Evolutionary conservation across 2,329 filamentous ascomycete species (phyloP).

Genomic region (Aspergillus ochraceoroseus): DNA sequence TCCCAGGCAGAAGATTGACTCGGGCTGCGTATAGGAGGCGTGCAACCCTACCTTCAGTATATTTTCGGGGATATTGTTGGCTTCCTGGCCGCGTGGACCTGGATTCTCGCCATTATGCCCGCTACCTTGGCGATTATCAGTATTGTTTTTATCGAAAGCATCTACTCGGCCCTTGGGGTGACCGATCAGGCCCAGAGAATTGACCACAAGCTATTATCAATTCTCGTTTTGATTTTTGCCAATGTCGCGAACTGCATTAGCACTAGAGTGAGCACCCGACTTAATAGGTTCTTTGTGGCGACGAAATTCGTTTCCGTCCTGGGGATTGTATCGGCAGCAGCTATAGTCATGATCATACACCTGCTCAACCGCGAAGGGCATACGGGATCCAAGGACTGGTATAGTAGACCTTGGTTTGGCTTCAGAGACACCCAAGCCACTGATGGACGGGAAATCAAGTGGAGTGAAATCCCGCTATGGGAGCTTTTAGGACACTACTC

Average conservation of each 20-base stretch:
- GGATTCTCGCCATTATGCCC: constrained; percentile 17
- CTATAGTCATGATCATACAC: constrained; percentile 8
- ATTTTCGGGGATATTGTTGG: constrained; percentile 15
- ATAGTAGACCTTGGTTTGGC: constrained; percentile 12
- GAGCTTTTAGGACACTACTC: constrained; percentile 15
- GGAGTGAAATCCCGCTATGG: constrained; percentile 8
- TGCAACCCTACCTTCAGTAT: constrained; percentile 16
- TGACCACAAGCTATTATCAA: constrained; percentile 11
- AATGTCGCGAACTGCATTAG: constrained; percentile 13
- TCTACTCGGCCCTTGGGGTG: constrained; percentile 10
- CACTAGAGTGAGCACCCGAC: constrained; percentile 13
- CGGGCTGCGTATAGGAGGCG: background rate
- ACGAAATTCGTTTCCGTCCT: constrained; percentile 12
- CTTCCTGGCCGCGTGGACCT: constrained; percentile 16
- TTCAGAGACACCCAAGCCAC: constrained; percentile 11
- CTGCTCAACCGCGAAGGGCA: background rate
- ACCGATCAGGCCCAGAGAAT: constrained; percentile 4
- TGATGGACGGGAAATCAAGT: constrained; percentile 13
- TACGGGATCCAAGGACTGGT: constrained; percentile 8
- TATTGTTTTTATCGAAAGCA: constrained; percentile 16
- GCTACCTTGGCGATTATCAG: constrained; percentile 16
- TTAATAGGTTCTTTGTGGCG: constrained; percentile 13
- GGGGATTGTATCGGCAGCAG: constrained; percentile 2
- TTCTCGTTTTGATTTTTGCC: constrained; percentile 7
- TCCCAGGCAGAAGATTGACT: too few species aligned